Evolutionary conservation across 148 eudicot species (phyloP).

Genomic region (Rhododendron williamsianum): DNA sequence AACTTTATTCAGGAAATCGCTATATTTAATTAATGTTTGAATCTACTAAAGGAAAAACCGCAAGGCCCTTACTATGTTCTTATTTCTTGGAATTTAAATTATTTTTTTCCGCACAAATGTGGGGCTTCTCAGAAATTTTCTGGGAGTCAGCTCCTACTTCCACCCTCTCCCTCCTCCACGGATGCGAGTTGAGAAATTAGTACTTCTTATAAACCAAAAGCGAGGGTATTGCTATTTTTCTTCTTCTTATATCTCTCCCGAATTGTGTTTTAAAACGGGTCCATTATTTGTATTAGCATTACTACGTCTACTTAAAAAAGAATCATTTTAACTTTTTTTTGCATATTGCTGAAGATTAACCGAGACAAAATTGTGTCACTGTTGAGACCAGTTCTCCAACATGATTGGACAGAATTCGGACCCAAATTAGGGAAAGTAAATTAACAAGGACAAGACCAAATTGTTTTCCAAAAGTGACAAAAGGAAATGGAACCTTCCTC

Average conservation of each 20-base stretch:
- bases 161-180: no score
- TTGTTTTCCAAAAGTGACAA: not conserved
- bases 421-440: slow-evolving; percentile 7
- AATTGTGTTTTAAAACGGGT: not conserved
- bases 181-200: not conserved
- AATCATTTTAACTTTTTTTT: no score
- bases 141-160: no score
- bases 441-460: not conserved
- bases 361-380: not conserved
- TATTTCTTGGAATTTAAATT: no score
- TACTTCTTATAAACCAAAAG: not conserved
- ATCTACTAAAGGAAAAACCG: no score
- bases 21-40: no score
- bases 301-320: no score
- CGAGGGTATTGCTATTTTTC: not conserved
- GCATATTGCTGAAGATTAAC: not conserved
- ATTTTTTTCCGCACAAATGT: no score
- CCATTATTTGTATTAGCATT: not conserved
- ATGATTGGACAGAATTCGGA: slow-evolving; percentile 12
- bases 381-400: not conserved
- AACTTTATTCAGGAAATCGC: no score
- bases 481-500: slow-evolving; percentile 6
- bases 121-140: no score
- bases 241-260: not conserved
- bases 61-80: no score